Base-by-base conservation (phyloP, 495 filamentous ascomycete species). In the Penicillium turbatum region DNA sequence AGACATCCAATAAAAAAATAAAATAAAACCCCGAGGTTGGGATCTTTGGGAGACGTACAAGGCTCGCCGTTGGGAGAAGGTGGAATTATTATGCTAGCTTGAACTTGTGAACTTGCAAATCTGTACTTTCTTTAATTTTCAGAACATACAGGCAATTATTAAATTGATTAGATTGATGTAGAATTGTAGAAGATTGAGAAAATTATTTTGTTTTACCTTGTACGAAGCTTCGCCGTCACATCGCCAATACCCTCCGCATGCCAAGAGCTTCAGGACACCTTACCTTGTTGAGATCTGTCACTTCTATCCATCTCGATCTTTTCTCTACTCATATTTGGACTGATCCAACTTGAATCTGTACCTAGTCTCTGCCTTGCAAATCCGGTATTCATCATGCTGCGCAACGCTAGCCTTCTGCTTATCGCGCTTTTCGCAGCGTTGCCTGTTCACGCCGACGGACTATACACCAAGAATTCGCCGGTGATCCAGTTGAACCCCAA, bases 381-480 rank as follows among this genome's bases (percentile, higher is more conserved):
- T 30, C 2, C 3, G 5, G 11, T n/a, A 26, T 42, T 42, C 38
- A 29, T 37, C 31, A 64, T 60, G 54, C 32, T 54, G 56, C 63
- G 66, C 24, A 47, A 62, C 49, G 66, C 65, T 67, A 45, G 55
- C 48, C 49, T 66, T 56, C 42, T 70, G 74, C 75, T 64, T 71
- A 78, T 65, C 67, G 73, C 67, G 67, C 76, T 64, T 58, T 75
- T 86, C 39, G 74, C 85, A 32, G 77, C 86, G 44, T 72, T 86
- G 40, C 69, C 84, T 26, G 83, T 77, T 30, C 78, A 84, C 49
- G 89, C 86, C 24, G 81, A 81, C 50, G 83, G 82, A 11, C 60
- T 99, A 39, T 99, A 99, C 70, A 75, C 82, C 36, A 95, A 93
- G 74, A 87, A 81, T 65, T 95, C 90, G 2, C 85, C 88, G 12